Evolutionary conservation across 2,329 filamentous ascomycete species (phyloP).

Genomic region (Colletotrichum eleusines): DNA sequence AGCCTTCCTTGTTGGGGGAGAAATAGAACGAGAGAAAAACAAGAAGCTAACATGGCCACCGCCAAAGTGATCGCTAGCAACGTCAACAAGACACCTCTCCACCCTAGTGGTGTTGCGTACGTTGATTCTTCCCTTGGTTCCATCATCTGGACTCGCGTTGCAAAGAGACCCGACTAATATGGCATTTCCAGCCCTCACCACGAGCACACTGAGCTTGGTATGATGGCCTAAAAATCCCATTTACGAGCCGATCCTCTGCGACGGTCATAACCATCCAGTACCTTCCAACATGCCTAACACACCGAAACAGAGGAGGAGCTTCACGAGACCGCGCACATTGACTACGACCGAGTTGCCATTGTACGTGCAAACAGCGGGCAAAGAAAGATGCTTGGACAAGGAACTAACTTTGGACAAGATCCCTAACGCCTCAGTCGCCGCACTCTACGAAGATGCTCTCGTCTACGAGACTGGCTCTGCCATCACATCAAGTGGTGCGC

Average conservation of each 20-base stretch:
- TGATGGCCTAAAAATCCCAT: conserved; percentile 43
- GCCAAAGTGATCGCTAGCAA: conserved; percentile 65
- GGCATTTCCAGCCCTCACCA: conserved; percentile 73
- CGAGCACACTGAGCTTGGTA: conserved; percentile 92
- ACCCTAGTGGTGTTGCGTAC: conserved; percentile 91
- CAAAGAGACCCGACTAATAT: background rate
- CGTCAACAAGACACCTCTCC: conserved; percentile 92
- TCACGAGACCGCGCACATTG: conserved; percentile 97
- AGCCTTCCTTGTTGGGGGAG: too few species aligned
- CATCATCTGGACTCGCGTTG: background rate
- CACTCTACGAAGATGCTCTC: conserved; percentile 98
- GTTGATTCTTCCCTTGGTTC: conserved; percentile 53
- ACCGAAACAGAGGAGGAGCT: conserved; percentile 79
- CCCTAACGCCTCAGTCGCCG: conserved; percentile 93
- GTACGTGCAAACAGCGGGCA: conserved; percentile 59
- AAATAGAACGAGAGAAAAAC: background rate
- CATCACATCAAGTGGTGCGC: conserved; percentile 93
- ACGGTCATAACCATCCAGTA: background rate
- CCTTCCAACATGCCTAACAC: conserved; percentile 18
- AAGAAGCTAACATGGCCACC: conserved; percentile 34
- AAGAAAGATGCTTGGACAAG: background rate
- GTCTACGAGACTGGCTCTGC: conserved; percentile 97
- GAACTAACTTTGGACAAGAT: conserved; percentile 59
- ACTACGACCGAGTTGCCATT: conserved; percentile 98
- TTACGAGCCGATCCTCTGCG: conserved; percentile 16